A percentile compares a stretch with the other conserved stretches of the same genome.
Conservation (phyloP, 2,329 filamentous ascomycete species). For the Apiospora hydei region DNA sequence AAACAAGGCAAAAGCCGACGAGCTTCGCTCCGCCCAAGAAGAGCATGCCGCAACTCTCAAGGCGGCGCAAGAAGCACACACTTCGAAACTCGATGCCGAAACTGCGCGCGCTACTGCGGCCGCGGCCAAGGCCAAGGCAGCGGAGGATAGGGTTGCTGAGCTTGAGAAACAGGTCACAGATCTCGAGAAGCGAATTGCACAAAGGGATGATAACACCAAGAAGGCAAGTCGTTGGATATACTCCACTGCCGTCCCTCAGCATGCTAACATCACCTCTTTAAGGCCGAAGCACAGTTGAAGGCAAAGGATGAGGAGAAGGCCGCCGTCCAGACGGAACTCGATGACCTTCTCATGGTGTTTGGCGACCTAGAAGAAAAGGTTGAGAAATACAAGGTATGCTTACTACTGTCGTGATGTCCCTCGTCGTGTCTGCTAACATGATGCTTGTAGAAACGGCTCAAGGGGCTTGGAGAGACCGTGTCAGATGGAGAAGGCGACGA, state of each 20-base stretch:
- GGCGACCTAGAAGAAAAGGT: conserved; percentile 81
- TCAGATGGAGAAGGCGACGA: conserved; percentile 79
- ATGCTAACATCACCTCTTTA: conserved; percentile 32
- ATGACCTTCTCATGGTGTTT: conserved; percentile 83
- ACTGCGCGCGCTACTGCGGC: conserved; percentile 25
- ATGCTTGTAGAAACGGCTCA: conserved; percentile 60
- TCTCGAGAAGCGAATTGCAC: conserved; percentile 18
- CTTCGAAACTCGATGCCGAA: conserved; percentile 45
- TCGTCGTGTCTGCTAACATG: conserved; percentile 30
- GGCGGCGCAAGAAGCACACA: conserved; percentile 58
- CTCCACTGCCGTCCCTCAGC: not conserved
- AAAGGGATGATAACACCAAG: conserved; percentile 4
- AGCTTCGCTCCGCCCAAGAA: conserved; percentile 63
- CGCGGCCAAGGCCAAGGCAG: conserved; percentile 43
- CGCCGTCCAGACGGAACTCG: conserved; percentile 74
- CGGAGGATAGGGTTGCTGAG: conserved; percentile 54
- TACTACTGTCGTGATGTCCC: conserved; percentile 20
- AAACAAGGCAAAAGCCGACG: conserved; percentile 66
- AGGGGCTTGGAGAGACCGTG: conserved; percentile 71
- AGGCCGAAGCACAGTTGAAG: conserved; percentile 41
- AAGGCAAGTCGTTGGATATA: conserved; percentile 14
- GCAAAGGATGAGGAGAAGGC: conserved; percentile 69
- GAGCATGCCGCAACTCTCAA: conserved; percentile 46
- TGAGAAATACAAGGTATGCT: conserved; percentile 73
- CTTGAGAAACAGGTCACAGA: conserved; percentile 60